Percentiles rank a stretch among this genome's conserved stretches.
phyloP scores from a whole-genome alignment of 352 stramenopile species.

The Globisporangium rhizosaccharum region DNA sequence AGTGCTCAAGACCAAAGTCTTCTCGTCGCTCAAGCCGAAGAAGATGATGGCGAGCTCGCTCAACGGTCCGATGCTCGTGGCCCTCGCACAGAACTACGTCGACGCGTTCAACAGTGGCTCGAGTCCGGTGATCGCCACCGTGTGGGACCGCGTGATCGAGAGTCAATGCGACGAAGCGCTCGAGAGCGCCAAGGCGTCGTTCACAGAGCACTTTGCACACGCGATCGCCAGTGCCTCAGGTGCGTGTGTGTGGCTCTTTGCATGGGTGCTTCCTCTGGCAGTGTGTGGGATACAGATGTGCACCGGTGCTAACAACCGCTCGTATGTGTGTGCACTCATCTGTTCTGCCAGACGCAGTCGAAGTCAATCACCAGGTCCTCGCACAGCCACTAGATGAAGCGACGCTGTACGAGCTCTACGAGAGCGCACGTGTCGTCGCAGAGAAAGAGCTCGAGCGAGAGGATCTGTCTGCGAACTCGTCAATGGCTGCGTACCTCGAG shows the following conservation, averaged over 20 bases:
- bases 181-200: constrained; percentile 46
- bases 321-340: not conserved
- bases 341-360: constrained; percentile 17
- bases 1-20: constrained; percentile 50
- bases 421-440: constrained; percentile 21
- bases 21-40: constrained; percentile 51
- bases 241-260: constrained; percentile 16
- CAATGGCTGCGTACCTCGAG: constrained; percentile 31
- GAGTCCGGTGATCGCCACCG: constrained; percentile 71
- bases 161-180: constrained; percentile 59
- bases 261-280: not conserved
- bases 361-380: constrained; percentile 23
- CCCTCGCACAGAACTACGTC: constrained; percentile 60
- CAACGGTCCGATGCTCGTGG: constrained; percentile 63
- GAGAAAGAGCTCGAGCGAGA: constrained; percentile 32
- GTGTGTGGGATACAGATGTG: not conserved
- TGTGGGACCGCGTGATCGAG: constrained; percentile 79
- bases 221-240: constrained; percentile 24
- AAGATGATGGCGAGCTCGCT: constrained; percentile 54
- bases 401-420: constrained; percentile 27
- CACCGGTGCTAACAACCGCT: constrained; percentile 1
- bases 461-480: constrained; percentile 33
- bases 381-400: constrained; percentile 33
- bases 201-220: constrained; percentile 28
- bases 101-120: constrained; percentile 61